A percentile compares a stretch with the other conserved stretches of the same genome.
These are phyloP conservation scores for Sphagnum contortum DNA, from an alignment of 225 moss, liverwort and hornwort genomes.

Conservation along the genomic window DNA sequence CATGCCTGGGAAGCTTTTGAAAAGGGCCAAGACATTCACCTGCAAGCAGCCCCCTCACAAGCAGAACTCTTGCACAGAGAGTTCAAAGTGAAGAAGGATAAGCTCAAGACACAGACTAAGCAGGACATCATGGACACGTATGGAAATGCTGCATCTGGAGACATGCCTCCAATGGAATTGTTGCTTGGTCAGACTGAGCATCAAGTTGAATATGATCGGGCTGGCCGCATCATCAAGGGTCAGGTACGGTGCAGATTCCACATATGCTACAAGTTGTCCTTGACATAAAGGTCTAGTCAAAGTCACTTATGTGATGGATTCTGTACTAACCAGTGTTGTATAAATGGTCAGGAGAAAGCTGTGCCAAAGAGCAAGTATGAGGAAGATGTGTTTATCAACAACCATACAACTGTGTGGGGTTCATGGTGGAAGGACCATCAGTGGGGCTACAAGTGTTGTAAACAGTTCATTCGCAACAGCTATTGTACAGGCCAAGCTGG, in stretches of 20 bases:
- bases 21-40: conserved; percentile 97
- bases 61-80: conserved; percentile 89
- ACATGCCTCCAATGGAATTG: conserved; percentile 82
- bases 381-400: conserved; percentile 90
- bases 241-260: conserved; percentile 40
- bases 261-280: no score
- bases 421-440: conserved; percentile 99
- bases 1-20: conserved; percentile 99
- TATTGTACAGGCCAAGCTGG: conserved; percentile 98
- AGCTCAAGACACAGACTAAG: conserved; percentile 83
- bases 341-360: conserved; percentile 97
- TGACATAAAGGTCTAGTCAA: no score
- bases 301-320: no score
- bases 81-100: conserved; percentile 95
- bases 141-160: conserved; percentile 83
- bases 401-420: conserved; percentile 95
- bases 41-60: conserved; percentile 97
- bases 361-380: conserved; percentile 99
- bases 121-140: conserved; percentile 87
- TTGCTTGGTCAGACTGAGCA: conserved; percentile 94
- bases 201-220: conserved; percentile 96
- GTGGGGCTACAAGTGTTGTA: conserved; percentile 98
- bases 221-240: conserved; percentile 89
- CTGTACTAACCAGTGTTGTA: no score
- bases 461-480: conserved; percentile 87